Conservation (phyloP, 768 basidiomycete genomes). For the Suillus americanus region DNA sequence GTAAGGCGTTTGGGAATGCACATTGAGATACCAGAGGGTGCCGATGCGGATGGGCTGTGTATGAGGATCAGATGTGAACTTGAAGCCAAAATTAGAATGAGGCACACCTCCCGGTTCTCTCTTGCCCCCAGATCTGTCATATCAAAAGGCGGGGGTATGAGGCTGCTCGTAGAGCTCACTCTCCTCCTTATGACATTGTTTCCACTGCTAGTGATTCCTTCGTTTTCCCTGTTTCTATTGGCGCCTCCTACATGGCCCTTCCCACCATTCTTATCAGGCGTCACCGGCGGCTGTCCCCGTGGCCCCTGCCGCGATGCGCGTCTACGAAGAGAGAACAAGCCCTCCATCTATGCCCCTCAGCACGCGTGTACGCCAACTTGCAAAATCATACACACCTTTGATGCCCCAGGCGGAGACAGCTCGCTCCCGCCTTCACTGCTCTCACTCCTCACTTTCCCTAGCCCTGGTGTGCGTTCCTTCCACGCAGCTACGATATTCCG, state of each 20-base stretch:
- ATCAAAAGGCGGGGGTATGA: slow-evolving; percentile 47
- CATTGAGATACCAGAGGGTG: slow-evolving; percentile 88
- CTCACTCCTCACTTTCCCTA: slow-evolving; percentile 26
- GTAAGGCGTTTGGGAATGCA: slow-evolving; percentile 78
- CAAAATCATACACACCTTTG: neutral
- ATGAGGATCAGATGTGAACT: slow-evolving; percentile 12
- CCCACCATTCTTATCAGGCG: slow-evolving; percentile 11
- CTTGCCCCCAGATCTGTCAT: slow-evolving; percentile 44
- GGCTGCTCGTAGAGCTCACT: slow-evolving; percentile 28
- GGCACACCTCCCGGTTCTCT: slow-evolving; percentile 44
- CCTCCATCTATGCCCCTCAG: slow-evolving; percentile 14
- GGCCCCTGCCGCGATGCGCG: slow-evolving; percentile 21
- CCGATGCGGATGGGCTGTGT: slow-evolving; percentile 85
- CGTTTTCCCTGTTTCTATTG: slow-evolving; percentile 5
- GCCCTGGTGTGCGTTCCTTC: slow-evolving; percentile 69
- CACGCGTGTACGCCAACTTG: neutral
- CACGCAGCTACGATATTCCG: slow-evolving; percentile 78
- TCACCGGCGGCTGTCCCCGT: slow-evolving; percentile 18
- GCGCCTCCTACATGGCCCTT: slow-evolving; percentile 13
- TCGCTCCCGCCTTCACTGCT: slow-evolving; percentile 19
- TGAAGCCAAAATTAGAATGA: neutral
- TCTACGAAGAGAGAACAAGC: slow-evolving; percentile 35
- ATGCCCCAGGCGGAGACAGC: slow-evolving; percentile 6
- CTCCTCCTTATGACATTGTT: neutral
- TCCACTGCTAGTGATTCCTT: neutral